A percentile compares a stretch with the other conserved stretches of the same genome.
Evolutionary conservation across 2,329 filamentous ascomycete species (phyloP).

Genomic region (Cladosporium cucumerinum): DNA sequence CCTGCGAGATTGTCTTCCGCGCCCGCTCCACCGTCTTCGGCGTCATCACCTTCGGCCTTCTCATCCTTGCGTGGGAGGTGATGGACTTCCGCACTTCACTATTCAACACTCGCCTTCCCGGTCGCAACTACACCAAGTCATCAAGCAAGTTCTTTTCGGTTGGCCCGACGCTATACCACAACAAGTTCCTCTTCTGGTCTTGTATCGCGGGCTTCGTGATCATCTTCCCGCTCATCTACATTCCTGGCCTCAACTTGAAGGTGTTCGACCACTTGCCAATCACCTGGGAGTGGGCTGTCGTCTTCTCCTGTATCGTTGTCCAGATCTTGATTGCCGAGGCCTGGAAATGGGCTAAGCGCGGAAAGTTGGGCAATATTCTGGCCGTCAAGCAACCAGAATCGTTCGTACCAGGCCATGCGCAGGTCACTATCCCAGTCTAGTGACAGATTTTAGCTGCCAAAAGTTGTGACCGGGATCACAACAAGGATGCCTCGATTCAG

Average conservation of each 20-base stretch:
- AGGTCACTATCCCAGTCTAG: background rate
- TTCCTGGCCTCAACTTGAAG: constrained; percentile 60
- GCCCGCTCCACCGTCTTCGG: constrained; percentile 42
- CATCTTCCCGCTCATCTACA: constrained; percentile 51
- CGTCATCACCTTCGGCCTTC: constrained; percentile 40
- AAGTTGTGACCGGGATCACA: background rate
- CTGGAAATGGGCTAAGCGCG: constrained; percentile 64
- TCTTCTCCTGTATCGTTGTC: constrained; percentile 56
- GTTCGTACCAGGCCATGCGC: background rate
- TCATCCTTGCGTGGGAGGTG: constrained; percentile 45
- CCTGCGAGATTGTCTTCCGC: constrained; percentile 40
- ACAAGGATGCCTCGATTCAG: background rate
- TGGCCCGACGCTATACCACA: constrained; percentile 12
- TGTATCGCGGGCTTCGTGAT: constrained; percentile 38
- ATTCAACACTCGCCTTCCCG: constrained; percentile 10
- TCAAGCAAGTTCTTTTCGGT: constrained; percentile 19
- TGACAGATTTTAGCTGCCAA: background rate
- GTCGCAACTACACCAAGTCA: constrained; percentile 11
- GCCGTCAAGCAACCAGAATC: constrained; percentile 4
- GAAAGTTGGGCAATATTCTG: constrained; percentile 10
- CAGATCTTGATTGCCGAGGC: constrained; percentile 61
- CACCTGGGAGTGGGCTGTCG: constrained; percentile 64
- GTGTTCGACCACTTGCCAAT: constrained; percentile 64
- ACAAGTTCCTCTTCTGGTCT: constrained; percentile 40
- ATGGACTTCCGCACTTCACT: constrained; percentile 29